These are phyloP conservation scores for Diaporthe vaccinii DNA, from an alignment of 2,329 filamentous ascomycete genomes.

Conservation along the genomic window DNA sequence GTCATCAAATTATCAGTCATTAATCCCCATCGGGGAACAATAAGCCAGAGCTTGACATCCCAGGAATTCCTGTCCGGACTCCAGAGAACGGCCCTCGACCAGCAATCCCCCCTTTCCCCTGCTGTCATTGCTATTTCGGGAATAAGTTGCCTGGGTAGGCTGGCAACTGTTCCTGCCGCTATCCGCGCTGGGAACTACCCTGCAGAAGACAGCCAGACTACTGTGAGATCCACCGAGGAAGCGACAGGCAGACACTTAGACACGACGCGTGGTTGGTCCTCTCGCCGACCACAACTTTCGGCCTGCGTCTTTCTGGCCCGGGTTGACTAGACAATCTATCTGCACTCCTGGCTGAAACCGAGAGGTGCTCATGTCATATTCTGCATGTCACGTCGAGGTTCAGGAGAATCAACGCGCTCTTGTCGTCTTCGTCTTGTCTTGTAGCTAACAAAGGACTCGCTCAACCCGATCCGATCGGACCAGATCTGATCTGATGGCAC, in stretches of 20 bases:
- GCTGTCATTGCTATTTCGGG: slow-evolving; percentile 29
- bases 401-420: neutral
- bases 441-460: slow-evolving; percentile 16
- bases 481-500: slow-evolving; percentile 20
- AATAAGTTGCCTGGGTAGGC: slow-evolving; percentile 11
- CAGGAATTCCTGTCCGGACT: neutral
- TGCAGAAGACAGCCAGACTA: slow-evolving; percentile 13
- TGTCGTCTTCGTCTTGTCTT: neutral
- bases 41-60: slow-evolving; percentile 15
- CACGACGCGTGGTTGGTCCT: slow-evolving; percentile 14
- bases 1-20: slow-evolving; percentile 5
- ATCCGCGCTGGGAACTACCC: slow-evolving; percentile 28
- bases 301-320: slow-evolving; percentile 7
- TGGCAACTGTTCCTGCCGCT: slow-evolving; percentile 17
- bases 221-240: slow-evolving; percentile 13
- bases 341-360: slow-evolving; percentile 29
- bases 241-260: slow-evolving; percentile 30
- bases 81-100: neutral
- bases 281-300: slow-evolving; percentile 6
- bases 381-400: slow-evolving; percentile 9
- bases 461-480: slow-evolving; percentile 20
- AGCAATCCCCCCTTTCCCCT: slow-evolving; percentile 3
- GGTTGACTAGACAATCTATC: neutral
- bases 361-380: slow-evolving; percentile 22
- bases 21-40: neutral